A percentile compares a stretch with the other conserved stretches of the same genome.
Conservation (phyloP, 176 grass and related monocot species). For the Zea mays region DNA sequence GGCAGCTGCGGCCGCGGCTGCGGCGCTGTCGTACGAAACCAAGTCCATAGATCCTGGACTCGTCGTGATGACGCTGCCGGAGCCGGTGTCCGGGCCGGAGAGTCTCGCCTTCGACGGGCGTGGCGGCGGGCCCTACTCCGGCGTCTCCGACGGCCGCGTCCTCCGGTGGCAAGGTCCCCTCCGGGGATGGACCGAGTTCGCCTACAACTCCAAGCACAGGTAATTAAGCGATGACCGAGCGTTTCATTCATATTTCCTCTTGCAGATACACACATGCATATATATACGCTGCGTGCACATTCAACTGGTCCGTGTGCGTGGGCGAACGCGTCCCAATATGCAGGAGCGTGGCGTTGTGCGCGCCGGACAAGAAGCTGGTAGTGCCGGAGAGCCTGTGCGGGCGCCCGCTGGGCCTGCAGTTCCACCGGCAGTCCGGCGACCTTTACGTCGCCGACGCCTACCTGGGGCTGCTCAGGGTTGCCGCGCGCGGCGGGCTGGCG, state of each 20-base stretch:
- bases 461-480: conserved; percentile 58
- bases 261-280: background rate
- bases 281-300: too few species aligned
- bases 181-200: conserved; percentile 64
- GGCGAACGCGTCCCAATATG: background rate
- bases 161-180: conserved; percentile 54
- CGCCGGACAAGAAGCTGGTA: conserved; percentile 33
- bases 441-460: conserved; percentile 91
- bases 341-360: conserved; percentile 48
- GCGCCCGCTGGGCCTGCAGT: conserved; percentile 77
- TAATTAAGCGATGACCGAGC: background rate
- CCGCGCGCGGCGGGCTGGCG: conserved; percentile 54
- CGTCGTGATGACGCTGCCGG: conserved; percentile 43
- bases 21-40: conserved; percentile 4
- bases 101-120: conserved; percentile 75
- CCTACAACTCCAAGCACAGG: conserved; percentile 57
- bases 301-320: too few species aligned
- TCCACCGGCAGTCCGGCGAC: conserved; percentile 59
- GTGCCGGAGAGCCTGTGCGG: conserved; percentile 76
- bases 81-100: conserved; percentile 61
- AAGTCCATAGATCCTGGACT: conserved; percentile 44
- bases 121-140: conserved; percentile 71
- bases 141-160: conserved; percentile 74
- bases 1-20: background rate
- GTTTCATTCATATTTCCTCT: background rate